Base-by-base conservation (phyloP, 164 flowering plant genomes). In the Sextonia rubra region DNA sequence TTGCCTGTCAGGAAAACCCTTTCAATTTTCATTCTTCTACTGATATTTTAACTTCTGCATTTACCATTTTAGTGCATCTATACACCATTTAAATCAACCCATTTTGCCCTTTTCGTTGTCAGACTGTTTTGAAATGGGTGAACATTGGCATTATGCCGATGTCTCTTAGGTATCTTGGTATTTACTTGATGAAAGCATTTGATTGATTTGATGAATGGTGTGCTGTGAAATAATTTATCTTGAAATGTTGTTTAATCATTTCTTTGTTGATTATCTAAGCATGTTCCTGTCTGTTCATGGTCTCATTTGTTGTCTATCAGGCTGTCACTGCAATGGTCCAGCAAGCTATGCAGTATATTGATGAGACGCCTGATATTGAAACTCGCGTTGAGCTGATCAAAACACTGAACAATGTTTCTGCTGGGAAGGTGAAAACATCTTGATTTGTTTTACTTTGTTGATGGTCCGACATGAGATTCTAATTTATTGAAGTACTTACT, bases 301-400 rank as follows among this genome's bases (percentile, higher is more conserved):
- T n/a, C 55, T 76, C 71, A 37, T 60, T 71, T 30, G 6, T 66
- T 76, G 64, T 48, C 60, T 17, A 22, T 11, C 89, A 92, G 97
- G 97, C 94, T 69, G 95, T 91, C 56, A 86, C 97, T 69, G 93
- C 94, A 6, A 91, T 95, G 94, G 98, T 92, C 69, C 97, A 94
- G 80, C 97, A 91, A 83, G 99, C 98, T 6, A 92, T 95, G 97
- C 88, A 89, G 70, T 95, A 91, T 75, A 92, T 92, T 79, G 99
- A 91, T 60, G 82, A 91, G 85, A 92, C 97, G 17, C 97, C 98
- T 25, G 97, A 94, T 81, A 47, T 91, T 77, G 98, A 92, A 72
- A 83, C 98, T 69, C 88, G 91, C 29, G 71, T 91, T 47, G 97
- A 95, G 80, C 90, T 95, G 47, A 95, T 95, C 68, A 91, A 92